Base-by-base conservation (phyloP, 345 rosid genomes). In the Nasturtium officinale region DNA sequence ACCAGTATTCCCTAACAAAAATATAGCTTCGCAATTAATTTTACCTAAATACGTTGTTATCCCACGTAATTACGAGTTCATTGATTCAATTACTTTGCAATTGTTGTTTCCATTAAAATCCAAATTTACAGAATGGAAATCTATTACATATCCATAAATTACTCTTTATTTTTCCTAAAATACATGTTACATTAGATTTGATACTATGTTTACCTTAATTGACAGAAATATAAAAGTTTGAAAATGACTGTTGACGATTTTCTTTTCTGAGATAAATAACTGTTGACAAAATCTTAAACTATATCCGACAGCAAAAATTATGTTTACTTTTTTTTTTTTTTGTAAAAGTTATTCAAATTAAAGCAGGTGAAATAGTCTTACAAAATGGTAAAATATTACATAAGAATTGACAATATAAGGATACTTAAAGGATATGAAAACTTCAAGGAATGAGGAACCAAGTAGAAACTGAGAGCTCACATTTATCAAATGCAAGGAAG, bases 171-270 rank as follows among this genome's bases (percentile, higher is more conserved):
- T 65, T 17, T 65, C 65, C 51, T 26, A 46, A 73, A 11, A 45
- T 56, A 25, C 50, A 65, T 4, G 61, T 9, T 47, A 33, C 58
- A 42, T 55, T 63, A 53, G 47, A 46, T 65, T 55, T 64, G 54
- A 4, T 29, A 43, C 13, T 28, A 42, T 61, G 25, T 43, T 61
- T 13, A 52, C 38, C 26, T 32, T 58, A 11, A 33, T 6, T 45
- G 10, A 43, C 48, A n/a, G 48, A 17, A n/a, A 15, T 43, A 5
- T n/a, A 1, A n/a, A 43, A 15, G 20, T n/a, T 43, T 38, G 73
- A 66, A 67, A 75, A 52, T 75, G 78, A 67, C 74, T 52, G 68
- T 60, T 66, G 54, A 32, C 23, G n/a, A n/a, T 33, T 8, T 33
- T 32, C 7, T 7, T 10, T 9, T 3, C 10, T 3, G 2, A 35